Evolutionary conservation across 116 monocot genomes (phyloP), one percentile per base, ranked within the genome.

Genomic region (Iris pallida): DNA sequence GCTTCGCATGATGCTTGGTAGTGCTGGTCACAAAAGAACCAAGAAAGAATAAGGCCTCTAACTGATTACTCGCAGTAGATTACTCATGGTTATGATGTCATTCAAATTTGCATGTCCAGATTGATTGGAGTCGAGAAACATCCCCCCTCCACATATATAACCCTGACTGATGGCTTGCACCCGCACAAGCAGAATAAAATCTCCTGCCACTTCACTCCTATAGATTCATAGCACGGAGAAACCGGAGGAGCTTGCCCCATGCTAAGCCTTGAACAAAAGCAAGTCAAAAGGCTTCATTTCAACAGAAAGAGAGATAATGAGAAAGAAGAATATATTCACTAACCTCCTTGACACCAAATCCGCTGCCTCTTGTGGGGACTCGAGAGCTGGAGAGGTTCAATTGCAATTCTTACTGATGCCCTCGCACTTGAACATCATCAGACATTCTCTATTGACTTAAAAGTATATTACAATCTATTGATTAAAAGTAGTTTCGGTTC

Each of bases 321-420:
- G 42, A 42, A 53, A 4, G 53, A 67, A 47, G 41, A 67, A 54
- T 67, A 67, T 67, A 67, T 67, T 67, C 54, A 55, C 66, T 66
- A 52, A 52, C 51, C 9, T 19, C 61, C 44, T 18, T 52, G 52
- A 12, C 51, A 49, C n/a, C n/a, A 52, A 65, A 65, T 65, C 45
- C 16, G 2, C 64, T 64, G 64, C 64, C 46, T 17, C 47, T 47
- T 61, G 61, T 61, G 61, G 42, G 61, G 61, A 15, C 61, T 45
- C 61, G 44, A 45, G 16, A 9, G 20, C 51, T 14, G 13, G 20
- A 51, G 53, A 66, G 66, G 66, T 66, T 66, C 20, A 51, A 66
- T 66, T 52, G 52, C 47, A 66, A 20, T 66, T 66, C 48, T 52
- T 64, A 1, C 30, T 30, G 30, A 30, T 30, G 30, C 30, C 30